phyloP scores from a whole-genome alignment of 2,329 filamentous ascomycete genomes.

The Ophiosphaerella narmari region DNA sequence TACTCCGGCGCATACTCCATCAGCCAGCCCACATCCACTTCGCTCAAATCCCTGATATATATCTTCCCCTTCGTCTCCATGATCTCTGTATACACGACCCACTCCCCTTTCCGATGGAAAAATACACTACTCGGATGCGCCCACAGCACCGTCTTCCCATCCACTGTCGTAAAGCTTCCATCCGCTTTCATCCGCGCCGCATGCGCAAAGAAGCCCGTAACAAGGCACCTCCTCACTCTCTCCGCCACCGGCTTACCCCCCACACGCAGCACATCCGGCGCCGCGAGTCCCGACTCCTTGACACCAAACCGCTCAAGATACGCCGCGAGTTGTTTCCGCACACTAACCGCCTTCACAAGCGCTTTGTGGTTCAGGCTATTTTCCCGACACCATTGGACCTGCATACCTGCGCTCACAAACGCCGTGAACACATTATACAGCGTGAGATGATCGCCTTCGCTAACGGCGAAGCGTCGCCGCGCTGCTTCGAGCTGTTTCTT shows the following conservation, averaged over 20 bases:
- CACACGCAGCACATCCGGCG: constrained; percentile 42
- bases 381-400: constrained; percentile 83
- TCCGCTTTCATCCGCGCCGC: constrained; percentile 93
- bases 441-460: constrained; percentile 92
- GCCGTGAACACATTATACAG: constrained; percentile 91
- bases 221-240: constrained; percentile 81
- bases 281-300: constrained; percentile 55
- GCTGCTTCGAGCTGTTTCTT: constrained; percentile 75
- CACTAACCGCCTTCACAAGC: constrained; percentile 79
- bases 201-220: constrained; percentile 89
- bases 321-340: constrained; percentile 82
- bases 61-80: constrained; percentile 87
- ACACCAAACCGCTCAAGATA: constrained; percentile 87
- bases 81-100: constrained; percentile 94
- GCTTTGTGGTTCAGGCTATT: constrained; percentile 87
- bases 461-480: constrained; percentile 81
- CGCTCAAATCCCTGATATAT: constrained; percentile 89
- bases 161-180: constrained; percentile 86
- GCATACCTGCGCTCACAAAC: constrained; percentile 80
- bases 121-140: constrained; percentile 91
- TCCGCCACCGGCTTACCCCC: constrained; percentile 63
- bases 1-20: constrained; percentile 83
- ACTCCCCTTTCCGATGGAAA: constrained; percentile 96
- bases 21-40: constrained; percentile 91
- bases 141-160: constrained; percentile 75